Evolutionary conservation across 2,329 filamentous ascomycete species (phyloP).

Genomic region (Epichloe aotearoae): DNA sequence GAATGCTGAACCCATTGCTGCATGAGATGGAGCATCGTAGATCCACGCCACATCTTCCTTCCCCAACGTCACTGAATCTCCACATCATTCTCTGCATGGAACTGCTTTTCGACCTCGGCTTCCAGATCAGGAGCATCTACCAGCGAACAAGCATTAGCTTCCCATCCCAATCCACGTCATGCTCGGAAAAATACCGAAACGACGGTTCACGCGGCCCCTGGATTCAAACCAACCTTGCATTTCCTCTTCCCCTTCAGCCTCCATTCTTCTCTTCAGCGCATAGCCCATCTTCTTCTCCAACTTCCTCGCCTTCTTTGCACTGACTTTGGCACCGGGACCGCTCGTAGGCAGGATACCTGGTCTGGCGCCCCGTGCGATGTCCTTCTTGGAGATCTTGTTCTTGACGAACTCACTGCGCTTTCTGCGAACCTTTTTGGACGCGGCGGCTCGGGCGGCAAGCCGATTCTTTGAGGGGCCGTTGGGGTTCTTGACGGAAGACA

Average conservation of each 20-base stretch:
- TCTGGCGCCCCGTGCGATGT: conserved; percentile 35
- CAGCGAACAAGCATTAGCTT: not conserved
- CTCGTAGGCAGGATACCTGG: conserved; percentile 41
- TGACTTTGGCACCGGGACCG: conserved; percentile 36
- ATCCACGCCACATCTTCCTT: not conserved
- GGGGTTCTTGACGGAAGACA: conserved; percentile 46
- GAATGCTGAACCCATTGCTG: not conserved
- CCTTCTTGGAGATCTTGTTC: conserved; percentile 27
- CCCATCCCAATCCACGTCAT: not conserved
- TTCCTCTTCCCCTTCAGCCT: conserved; percentile 33
- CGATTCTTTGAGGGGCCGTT: conserved; percentile 44
- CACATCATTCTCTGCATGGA: conserved; percentile 11
- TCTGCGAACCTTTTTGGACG: conserved; percentile 28
- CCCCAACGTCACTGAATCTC: conserved; percentile 9
- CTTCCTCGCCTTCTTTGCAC: conserved; percentile 43
- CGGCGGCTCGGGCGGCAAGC: conserved; percentile 31
- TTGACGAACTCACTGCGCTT: conserved; percentile 26
- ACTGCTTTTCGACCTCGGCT: not conserved
- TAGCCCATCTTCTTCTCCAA: conserved; percentile 39
- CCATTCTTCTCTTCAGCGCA: conserved; percentile 39
- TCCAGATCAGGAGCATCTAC: conserved; percentile 10
- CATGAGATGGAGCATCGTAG: not conserved
- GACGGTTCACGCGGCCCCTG: too few relatives aligned
- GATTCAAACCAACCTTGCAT: conserved; percentile 28
- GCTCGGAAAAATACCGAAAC: not conserved